phyloP scores from a whole-genome alignment of 2,329 filamentous ascomycete species.

The Coniochaeta prunicola region DNA sequence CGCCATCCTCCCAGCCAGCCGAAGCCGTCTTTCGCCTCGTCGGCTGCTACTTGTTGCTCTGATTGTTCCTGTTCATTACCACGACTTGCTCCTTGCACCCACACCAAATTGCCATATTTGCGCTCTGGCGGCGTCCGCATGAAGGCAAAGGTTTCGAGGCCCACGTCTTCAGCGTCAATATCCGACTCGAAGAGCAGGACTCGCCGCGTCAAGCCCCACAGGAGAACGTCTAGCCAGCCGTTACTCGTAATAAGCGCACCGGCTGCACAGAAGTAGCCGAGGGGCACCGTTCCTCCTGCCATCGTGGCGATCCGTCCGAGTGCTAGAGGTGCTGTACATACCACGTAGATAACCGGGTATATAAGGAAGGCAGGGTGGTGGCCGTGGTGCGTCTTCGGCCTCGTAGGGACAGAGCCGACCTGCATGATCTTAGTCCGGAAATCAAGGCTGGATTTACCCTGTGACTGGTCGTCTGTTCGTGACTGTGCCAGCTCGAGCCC shows the following conservation, averaged over 20 bases:
- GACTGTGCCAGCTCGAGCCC: not conserved
- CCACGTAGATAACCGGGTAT: conserved; percentile 54
- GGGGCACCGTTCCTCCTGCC: conserved; percentile 36
- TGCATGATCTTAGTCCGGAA: conserved; percentile 4
- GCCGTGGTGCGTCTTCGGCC: conserved; percentile 4
- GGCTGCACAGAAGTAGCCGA: conserved; percentile 41
- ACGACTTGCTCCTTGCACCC: conserved; percentile 16
- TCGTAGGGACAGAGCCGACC: conserved; percentile 2
- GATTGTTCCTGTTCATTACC: conserved; percentile 4
- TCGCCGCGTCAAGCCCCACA: conserved; percentile 20
- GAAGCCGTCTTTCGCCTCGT: conserved; percentile 5
- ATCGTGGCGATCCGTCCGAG: conserved; percentile 51
- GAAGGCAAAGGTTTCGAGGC: conserved; percentile 28
- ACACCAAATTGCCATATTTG: conserved; percentile 22
- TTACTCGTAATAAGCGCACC: conserved; percentile 44
- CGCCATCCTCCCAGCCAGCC: conserved; percentile 4
- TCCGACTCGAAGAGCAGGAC: conserved; percentile 18
- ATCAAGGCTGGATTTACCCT: not conserved
- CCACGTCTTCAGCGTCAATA: conserved; percentile 19
- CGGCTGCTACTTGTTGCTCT: not conserved
- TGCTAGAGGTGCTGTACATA: conserved; percentile 54
- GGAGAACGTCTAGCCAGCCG: conserved; percentile 27
- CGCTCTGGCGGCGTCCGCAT: conserved; percentile 20
- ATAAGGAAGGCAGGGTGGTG: conserved; percentile 41
- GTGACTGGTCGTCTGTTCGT: not conserved